Percentiles rank a stretch among this genome's conserved stretches.
phyloP scores from a whole-genome alignment of 2,329 filamentous ascomycete species.

The Paraphoma sp. region DNA sequence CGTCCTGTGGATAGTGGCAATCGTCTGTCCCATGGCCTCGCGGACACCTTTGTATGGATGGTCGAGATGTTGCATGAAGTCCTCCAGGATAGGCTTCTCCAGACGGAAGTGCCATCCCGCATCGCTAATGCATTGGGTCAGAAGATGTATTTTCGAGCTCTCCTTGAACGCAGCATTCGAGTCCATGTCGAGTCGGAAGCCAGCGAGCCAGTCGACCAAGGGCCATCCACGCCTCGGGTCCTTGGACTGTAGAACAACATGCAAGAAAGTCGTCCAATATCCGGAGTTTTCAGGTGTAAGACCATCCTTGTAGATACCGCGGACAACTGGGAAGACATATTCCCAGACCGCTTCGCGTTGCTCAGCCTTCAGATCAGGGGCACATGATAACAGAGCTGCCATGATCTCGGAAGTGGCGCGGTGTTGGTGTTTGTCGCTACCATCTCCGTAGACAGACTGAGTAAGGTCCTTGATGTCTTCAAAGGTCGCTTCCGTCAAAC shows the following conservation, averaged over 20 bases:
- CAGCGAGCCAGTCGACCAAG: slow-evolving; percentile 79
- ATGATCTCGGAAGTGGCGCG: slow-evolving; percentile 94
- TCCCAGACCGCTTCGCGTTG: slow-evolving; percentile 81
- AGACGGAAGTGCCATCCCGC: slow-evolving; percentile 95
- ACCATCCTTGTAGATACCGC: slow-evolving; percentile 86
- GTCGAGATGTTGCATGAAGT: slow-evolving; percentile 90
- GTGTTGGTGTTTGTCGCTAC: slow-evolving; percentile 96
- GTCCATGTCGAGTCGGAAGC: slow-evolving; percentile 89
- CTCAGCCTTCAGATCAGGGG: slow-evolving; percentile 76
- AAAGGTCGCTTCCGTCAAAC: slow-evolving; percentile 77
- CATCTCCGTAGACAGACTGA: slow-evolving; percentile 81
- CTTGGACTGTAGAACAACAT: slow-evolving; percentile 85
- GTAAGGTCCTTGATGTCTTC: slow-evolving; percentile 87
- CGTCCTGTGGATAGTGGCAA: slow-evolving; percentile 87
- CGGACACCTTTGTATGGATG: slow-evolving; percentile 98
- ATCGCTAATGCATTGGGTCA: slow-evolving; percentile 87
- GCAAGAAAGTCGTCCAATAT: slow-evolving; percentile 95
- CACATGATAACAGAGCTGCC: slow-evolving; percentile 81
- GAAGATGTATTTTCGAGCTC: slow-evolving; percentile 89
- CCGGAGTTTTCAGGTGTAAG: slow-evolving; percentile 91
- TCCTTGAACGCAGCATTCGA: slow-evolving; percentile 99
- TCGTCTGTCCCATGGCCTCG: slow-evolving; percentile 89
- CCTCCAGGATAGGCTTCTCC: slow-evolving; percentile 83
- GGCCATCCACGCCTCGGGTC: slow-evolving; percentile 89
- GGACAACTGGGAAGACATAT: slow-evolving; percentile 87